phyloP scores from a whole-genome alignment of 1,284 basidiomycete species.

The Sutorius eximius region DNA sequence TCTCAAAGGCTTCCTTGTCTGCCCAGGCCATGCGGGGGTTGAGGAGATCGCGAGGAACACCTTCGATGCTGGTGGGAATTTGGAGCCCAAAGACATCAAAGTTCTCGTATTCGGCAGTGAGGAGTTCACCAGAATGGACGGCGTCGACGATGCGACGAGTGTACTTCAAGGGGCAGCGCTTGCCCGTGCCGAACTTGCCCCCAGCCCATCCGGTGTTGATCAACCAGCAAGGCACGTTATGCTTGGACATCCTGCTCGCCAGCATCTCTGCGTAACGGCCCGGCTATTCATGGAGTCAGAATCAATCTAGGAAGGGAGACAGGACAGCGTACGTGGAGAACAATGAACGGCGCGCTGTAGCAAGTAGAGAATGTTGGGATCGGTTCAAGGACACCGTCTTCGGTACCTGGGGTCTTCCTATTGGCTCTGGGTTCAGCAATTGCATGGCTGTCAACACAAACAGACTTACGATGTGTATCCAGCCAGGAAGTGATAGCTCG shows the following conservation, averaged over 20 bases:
- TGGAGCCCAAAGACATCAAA: constrained; percentile 80
- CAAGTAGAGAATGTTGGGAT: constrained; percentile 99
- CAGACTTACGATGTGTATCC: constrained; percentile 86
- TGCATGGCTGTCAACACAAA: background rate
- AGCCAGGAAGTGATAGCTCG: constrained; percentile 96
- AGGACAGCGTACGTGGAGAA: constrained; percentile 72
- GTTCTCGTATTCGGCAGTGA: constrained; percentile 83
- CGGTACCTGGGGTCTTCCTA: constrained; percentile 93
- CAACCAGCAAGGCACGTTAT: constrained; percentile 95
- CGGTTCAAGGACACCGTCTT: constrained; percentile 97
- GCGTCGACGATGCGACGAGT: constrained; percentile 96
- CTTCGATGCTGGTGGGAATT: constrained; percentile 79
- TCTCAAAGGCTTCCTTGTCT: constrained; percentile 83
- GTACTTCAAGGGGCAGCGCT: constrained; percentile 93
- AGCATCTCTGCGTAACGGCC: constrained; percentile 97
- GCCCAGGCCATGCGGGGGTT: constrained; percentile 86
- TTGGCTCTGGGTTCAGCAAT: constrained; percentile 6
- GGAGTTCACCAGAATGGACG: constrained; percentile 92
- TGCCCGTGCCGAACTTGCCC: constrained; percentile 89
- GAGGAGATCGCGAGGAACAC: constrained; percentile 86
- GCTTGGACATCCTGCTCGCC: constrained; percentile 89
- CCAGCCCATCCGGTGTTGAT: constrained; percentile 99
- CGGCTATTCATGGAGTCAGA: constrained; percentile 50
- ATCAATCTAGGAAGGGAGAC: background rate
- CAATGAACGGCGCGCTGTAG: constrained; percentile 98